Evolutionary conservation across 2,329 filamentous ascomycete species (phyloP).

Genomic region (Monilinia fructicola): DNA sequence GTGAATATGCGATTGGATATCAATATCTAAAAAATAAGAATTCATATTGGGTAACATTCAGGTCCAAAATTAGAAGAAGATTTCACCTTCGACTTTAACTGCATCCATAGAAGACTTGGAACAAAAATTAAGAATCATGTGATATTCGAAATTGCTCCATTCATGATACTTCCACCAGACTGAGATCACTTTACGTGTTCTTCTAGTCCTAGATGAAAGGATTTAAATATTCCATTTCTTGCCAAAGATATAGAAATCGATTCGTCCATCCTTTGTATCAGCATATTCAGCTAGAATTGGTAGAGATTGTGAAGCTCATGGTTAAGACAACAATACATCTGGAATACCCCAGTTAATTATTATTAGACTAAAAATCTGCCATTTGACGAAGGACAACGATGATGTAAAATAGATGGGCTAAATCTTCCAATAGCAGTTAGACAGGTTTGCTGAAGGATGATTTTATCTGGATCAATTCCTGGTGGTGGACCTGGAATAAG

Average conservation of each 20-base stretch:
- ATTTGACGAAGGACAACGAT: not conserved
- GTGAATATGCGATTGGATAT: not conserved
- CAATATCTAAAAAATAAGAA: not conserved
- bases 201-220: constrained; percentile 1
- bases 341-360: not conserved
- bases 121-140: constrained; percentile 15
- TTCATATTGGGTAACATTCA: not conserved
- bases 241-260: constrained; percentile 9
- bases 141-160: constrained; percentile 3
- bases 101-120: not conserved
- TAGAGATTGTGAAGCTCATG: constrained; percentile 3
- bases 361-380: not conserved
- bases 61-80: not conserved
- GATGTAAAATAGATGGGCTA: constrained; percentile 1
- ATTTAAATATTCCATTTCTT: constrained; percentile 2
- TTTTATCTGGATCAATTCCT: not conserved
- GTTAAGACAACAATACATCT: constrained; percentile 11
- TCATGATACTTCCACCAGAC: not conserved
- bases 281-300: constrained; percentile 7
- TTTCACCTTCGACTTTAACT: not conserved
- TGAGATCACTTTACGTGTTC: not conserved
- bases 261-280: constrained; percentile 4
- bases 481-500: not conserved
- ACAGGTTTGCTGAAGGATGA: not conserved
- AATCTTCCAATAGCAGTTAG: constrained; percentile 10